phyloP scores from a whole-genome alignment of 2,329 filamentous ascomycete species.

The Exophiala sp. region DNA sequence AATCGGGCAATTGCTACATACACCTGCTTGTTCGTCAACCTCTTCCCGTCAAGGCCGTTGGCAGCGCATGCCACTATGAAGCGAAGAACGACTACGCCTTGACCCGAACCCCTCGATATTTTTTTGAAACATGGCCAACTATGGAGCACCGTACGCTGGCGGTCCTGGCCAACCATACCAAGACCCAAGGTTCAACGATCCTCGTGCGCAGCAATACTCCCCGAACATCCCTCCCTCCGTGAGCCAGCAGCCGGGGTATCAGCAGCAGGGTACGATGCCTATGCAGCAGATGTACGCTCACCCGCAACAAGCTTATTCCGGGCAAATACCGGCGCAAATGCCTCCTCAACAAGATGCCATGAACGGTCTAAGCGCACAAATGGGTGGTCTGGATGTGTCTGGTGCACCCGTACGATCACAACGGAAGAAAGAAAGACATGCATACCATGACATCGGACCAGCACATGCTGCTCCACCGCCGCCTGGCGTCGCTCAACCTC shows the following conservation, averaged over 20 bases:
- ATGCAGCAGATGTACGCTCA: conserved; percentile 12
- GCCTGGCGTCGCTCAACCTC: background rate
- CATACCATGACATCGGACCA: conserved; percentile 80
- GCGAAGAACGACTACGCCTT: conserved; percentile 15
- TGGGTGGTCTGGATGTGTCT: conserved; percentile 71
- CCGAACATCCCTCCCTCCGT: conserved; percentile 12
- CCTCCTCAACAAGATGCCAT: conserved; percentile 18
- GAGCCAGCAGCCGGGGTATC: conserved; percentile 20
- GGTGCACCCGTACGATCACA: conserved; percentile 46
- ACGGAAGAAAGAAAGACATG: conserved; percentile 94
- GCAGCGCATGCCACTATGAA: conserved; percentile 15
- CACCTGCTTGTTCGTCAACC: no score
- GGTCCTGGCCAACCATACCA: conserved; percentile 19
- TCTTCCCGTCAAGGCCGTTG: background rate
- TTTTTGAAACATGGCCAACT: conserved; percentile 21
- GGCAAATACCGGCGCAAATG: conserved; percentile 7
- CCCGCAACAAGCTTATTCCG: conserved; percentile 13
- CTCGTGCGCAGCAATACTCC: conserved; percentile 15
- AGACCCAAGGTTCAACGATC: conserved; percentile 21
- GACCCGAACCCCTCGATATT: background rate
- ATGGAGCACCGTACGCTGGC: conserved; percentile 21
- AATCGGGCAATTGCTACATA: no score
- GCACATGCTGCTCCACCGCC: conserved; percentile 48
- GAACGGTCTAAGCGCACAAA: conserved; percentile 56
- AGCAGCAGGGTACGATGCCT: conserved; percentile 11